Conservation (phyloP, 192 early-diverging fungal genomes). For the Backusella australiensis region DNA sequence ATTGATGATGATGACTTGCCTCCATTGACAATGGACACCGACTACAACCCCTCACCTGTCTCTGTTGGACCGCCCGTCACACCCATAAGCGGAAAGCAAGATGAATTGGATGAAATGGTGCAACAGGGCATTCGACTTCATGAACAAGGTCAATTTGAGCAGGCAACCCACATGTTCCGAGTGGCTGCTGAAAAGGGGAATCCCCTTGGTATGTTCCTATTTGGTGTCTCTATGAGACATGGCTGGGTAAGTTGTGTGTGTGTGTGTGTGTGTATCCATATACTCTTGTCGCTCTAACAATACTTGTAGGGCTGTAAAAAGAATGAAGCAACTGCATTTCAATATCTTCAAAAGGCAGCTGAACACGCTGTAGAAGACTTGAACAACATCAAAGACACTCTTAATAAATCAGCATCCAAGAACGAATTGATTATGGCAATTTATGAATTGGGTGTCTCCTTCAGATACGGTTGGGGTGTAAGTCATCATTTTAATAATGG, state of each 20-base stretch:
- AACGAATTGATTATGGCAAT: constrained; percentile 77
- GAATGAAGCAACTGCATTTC: constrained; percentile 66
- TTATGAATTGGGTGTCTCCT: constrained; percentile 76
- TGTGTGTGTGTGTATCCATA: not conserved
- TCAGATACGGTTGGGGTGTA: constrained; percentile 79
- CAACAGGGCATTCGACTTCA: constrained; percentile 67
- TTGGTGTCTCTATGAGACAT: constrained; percentile 74
- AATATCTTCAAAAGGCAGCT: constrained; percentile 70
- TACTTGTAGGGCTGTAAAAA: constrained; percentile 60
- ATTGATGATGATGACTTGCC: not conserved
- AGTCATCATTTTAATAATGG: not conserved
- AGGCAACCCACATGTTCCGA: constrained; percentile 69
- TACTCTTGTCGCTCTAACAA: not conserved
- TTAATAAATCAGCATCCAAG: constrained; percentile 57
- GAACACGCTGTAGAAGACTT: constrained; percentile 65
- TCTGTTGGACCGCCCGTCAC: not conserved
- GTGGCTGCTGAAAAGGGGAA: constrained; percentile 62
- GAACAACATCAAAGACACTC: constrained; percentile 39
- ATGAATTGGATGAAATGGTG: constrained; percentile 51
- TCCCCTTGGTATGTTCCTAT: constrained; percentile 74
- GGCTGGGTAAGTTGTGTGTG: constrained; percentile 57
- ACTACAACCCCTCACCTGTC: not conserved
- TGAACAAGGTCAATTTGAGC: constrained; percentile 68
- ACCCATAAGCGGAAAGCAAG: not conserved
- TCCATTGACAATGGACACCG: not conserved